Percentiles rank a stretch among this genome's conserved stretches.
These are phyloP conservation scores for Podaxis rugospora DNA, from an alignment of 768 basidiomycete species.

Conservation along the genomic window DNA sequence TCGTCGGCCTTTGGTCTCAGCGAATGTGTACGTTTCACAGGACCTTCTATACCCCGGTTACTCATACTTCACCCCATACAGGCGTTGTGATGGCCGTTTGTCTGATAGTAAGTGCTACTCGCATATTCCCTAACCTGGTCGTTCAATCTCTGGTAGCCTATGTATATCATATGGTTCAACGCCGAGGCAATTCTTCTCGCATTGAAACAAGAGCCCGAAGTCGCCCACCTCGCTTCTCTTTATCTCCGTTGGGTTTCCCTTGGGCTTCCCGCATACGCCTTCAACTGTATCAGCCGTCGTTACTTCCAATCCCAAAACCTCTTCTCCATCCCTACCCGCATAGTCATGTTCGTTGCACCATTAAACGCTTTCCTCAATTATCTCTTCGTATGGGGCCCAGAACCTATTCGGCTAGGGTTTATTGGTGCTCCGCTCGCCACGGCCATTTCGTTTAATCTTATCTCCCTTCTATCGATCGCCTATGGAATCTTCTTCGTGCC, in stretches of 20 bases:
- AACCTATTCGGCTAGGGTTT: conserved; percentile 76
- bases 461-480: conserved; percentile 53
- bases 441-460: conserved; percentile 85
- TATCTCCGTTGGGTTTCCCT: conserved; percentile 77
- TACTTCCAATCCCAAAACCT: conserved; percentile 73
- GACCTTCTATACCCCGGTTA: background rate
- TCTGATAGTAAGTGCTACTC: conserved; percentile 49
- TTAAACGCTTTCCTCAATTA: conserved; percentile 83
- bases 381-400: conserved; percentile 87
- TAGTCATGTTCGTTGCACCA: conserved; percentile 80
- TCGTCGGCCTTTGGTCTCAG: conserved; percentile 90
- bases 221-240: conserved; percentile 68
- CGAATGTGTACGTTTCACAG: conserved; percentile 63
- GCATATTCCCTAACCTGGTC: conserved; percentile 7
- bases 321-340: conserved; percentile 80
- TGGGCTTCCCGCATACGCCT: conserved; percentile 68
- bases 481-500: conserved; percentile 64
- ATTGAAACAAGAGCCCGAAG: conserved; percentile 78
- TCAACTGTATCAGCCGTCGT: conserved; percentile 43
- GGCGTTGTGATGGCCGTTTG: conserved; percentile 56
- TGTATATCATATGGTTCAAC: conserved; percentile 74
- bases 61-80: conserved; percentile 19
- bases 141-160: conserved; percentile 41
- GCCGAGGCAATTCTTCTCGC: conserved; percentile 74
- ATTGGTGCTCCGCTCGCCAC: conserved; percentile 92